Conservation (phyloP, 192 early-diverging fungal species). For the Backusella tarrabulga region DNA sequence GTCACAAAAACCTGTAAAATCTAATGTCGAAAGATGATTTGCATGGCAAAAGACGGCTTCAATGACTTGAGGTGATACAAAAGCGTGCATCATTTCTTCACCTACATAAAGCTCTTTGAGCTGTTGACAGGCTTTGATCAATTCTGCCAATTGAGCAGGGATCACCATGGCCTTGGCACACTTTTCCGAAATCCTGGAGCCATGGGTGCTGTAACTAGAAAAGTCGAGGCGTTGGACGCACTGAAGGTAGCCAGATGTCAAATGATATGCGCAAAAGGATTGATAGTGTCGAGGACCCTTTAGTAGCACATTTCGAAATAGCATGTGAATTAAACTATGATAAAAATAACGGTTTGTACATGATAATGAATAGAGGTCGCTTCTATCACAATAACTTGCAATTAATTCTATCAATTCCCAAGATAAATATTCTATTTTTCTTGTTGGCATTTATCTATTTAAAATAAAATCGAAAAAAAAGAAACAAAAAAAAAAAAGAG, state of each 20-base stretch:
- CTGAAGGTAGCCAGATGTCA: neutral
- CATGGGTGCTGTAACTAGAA: constrained; percentile 15
- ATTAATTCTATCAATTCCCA: neutral
- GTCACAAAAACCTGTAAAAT: constrained; percentile 17
- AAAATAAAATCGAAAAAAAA: neutral
- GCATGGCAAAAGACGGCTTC: neutral
- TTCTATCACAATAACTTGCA: neutral
- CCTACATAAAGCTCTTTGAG: constrained; percentile 14
- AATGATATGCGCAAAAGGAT: neutral
- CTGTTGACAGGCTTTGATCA: constrained; percentile 15
- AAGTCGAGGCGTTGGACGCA: constrained; percentile 14
- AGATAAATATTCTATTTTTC: neutral
- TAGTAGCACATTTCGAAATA: constrained; percentile 8
- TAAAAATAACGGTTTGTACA: constrained; percentile 1
- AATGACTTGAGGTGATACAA: constrained; percentile 11
- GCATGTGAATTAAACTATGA: neutral
- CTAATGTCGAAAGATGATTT: neutral
- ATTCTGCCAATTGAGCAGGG: constrained; percentile 1
- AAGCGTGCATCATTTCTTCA: constrained; percentile 19
- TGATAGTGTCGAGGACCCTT: constrained; percentile 12
- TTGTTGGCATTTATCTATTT: neutral
- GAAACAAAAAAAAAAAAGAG: neutral
- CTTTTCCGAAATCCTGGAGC: constrained; percentile 11
- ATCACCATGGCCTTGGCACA: constrained; percentile 11
- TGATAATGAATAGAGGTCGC: neutral